Conservation (phyloP, 495 filamentous ascomycete genomes). For the Evernia prunastri region DNA sequence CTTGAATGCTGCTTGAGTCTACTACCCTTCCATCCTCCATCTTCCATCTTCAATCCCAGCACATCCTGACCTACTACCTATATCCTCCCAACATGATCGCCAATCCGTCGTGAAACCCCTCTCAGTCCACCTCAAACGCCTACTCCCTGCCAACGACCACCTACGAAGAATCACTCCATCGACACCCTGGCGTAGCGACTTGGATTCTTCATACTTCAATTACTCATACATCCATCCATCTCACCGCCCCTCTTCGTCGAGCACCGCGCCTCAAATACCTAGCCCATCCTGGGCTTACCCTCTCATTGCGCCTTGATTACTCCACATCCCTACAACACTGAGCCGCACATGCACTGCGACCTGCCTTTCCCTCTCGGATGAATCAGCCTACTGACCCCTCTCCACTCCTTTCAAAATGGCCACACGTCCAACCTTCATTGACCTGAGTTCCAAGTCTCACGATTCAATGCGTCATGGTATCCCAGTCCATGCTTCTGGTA, state of each 20-base stretch:
- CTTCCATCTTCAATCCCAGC: no score
- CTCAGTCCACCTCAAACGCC: conserved; percentile 12
- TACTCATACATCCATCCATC: background rate
- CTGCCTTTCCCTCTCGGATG: conserved; percentile 1
- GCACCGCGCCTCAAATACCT: background rate
- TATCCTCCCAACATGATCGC: conserved; percentile 3
- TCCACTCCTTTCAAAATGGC: conserved; percentile 39
- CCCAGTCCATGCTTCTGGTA: conserved; percentile 36
- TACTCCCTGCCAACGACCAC: conserved; percentile 6
- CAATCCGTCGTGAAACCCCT: conserved; percentile 14
- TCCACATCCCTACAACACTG: conserved; percentile 1
- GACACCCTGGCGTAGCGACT: background rate
- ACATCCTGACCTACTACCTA: no score
- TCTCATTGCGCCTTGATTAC: conserved; percentile 15
- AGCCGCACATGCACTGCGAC: conserved; percentile 10
- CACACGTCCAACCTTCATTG: conserved; percentile 52
- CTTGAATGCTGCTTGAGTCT: background rate
- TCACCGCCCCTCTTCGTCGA: background rate
- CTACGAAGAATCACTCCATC: background rate
- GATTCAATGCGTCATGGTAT: conserved; percentile 39
- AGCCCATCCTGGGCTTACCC: conserved; percentile 11
- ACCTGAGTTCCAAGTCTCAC: conserved; percentile 58
- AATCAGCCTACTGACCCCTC: background rate
- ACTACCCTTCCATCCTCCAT: background rate
- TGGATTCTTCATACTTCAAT: background rate